These are phyloP conservation scores for Gnetum montanum DNA, from an alignment of 75 land plant genomes.

Conservation along the genomic window DNA sequence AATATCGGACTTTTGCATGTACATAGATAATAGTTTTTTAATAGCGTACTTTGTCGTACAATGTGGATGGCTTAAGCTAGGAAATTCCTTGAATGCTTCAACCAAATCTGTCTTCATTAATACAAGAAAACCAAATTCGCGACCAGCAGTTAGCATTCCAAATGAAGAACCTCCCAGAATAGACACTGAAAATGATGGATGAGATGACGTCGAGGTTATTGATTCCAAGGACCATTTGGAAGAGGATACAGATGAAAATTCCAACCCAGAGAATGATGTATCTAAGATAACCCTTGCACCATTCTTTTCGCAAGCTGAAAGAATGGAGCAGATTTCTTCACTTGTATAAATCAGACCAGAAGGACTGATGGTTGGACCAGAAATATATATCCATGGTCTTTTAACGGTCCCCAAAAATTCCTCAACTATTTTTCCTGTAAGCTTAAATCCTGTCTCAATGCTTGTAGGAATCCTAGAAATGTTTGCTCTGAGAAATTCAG, in stretches of 20 bases:
- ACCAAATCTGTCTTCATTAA: conserved; percentile 30
- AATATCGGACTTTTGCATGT: conserved; percentile 26
- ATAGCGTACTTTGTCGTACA: conserved; percentile 68
- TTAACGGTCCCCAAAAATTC: conserved; percentile 22
- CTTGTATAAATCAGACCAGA: conserved; percentile 71
- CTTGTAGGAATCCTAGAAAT: conserved; percentile 52
- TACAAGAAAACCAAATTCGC: conserved; percentile 68
- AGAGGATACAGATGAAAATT: conserved; percentile 26
- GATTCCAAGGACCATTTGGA: conserved; percentile 56
- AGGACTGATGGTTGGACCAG: conserved; percentile 88
- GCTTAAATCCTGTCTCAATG: conserved; percentile 54
- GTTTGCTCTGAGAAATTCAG: conserved; percentile 70
- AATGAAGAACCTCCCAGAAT: conserved; percentile 73
- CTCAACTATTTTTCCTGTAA: conserved; percentile 37
- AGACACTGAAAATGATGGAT: conserved; percentile 39
- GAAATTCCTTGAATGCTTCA: conserved; percentile 52
- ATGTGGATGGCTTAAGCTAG: conserved; percentile 75
- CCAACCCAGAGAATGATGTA: conserved; percentile 89
- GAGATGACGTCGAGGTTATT: conserved; percentile 16
- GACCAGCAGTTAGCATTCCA: conserved; percentile 69
- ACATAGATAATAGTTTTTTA: conserved; percentile 62
- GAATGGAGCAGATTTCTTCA: conserved; percentile 52
- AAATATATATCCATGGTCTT: conserved; percentile 86
- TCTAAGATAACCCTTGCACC: conserved; percentile 83
- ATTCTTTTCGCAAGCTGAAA: conserved; percentile 51